Evolutionary conservation across 306 rosid genomes (phyloP).

Genomic region (Mimosa pudica): DNA sequence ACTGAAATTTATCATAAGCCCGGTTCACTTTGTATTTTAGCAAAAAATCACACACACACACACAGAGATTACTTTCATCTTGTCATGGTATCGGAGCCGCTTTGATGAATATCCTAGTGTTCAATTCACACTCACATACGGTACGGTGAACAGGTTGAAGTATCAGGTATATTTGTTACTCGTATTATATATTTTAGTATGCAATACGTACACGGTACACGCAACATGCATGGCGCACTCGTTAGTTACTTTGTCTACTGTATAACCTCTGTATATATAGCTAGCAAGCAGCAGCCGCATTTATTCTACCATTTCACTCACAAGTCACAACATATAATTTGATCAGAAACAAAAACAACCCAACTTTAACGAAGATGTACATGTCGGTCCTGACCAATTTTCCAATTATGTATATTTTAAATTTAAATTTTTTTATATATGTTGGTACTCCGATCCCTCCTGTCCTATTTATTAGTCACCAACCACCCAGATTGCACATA

Average conservation of each 20-base stretch:
- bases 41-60: conserved; percentile 21
- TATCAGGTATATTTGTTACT: background rate
- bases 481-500: no score
- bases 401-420: background rate
- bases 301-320: background rate
- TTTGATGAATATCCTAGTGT: background rate
- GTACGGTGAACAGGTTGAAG: background rate
- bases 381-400: background rate
- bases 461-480: no score
- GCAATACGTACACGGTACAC: background rate
- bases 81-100: conserved; percentile 16
- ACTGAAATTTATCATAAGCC: conserved; percentile 42
- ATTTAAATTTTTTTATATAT: background rate
- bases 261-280: background rate
- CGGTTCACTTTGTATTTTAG: conserved; percentile 45
- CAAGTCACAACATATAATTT: background rate
- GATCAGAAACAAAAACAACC: background rate
- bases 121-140: background rate
- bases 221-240: background rate
- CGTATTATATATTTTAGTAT: background rate
- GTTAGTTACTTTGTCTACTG: background rate
- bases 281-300: background rate
- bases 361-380: background rate
- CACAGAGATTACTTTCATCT: conserved; percentile 8
- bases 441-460: background rate